Conservation (phyloP, 2,329 filamentous ascomycete genomes). For the Xylariaceae sp. region DNA sequence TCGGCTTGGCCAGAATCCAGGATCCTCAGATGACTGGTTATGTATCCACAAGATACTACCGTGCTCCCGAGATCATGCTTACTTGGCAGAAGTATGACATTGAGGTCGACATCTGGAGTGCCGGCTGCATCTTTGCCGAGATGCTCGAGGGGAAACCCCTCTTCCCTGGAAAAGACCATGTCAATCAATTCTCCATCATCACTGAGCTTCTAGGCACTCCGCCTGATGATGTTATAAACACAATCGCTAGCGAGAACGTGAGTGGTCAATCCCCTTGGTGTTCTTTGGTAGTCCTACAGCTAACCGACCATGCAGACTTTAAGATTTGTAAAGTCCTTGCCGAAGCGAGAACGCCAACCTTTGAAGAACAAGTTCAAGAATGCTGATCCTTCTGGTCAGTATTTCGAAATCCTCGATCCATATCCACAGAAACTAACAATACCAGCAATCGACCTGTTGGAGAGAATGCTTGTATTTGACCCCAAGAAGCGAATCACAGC, state of each 20-base stretch:
- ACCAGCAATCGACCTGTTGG: slow-evolving; percentile 79
- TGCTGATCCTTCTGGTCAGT: slow-evolving; percentile 74
- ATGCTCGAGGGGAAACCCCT: slow-evolving; percentile 98
- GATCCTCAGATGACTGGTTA: slow-evolving; percentile 99
- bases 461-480: slow-evolving; percentile 97
- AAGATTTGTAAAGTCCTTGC: slow-evolving; percentile 94
- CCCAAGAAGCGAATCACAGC: slow-evolving; percentile 94
- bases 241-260: slow-evolving; percentile 96
- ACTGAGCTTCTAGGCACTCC: slow-evolving; percentile 95
- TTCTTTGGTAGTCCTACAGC: slow-evolving; percentile 3
- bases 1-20: slow-evolving; percentile 93
- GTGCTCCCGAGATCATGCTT: slow-evolving; percentile 98
- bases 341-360: slow-evolving; percentile 87
- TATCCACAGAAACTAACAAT: slow-evolving; percentile 3
- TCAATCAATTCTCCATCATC: slow-evolving; percentile 99
- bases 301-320: slow-evolving; percentile 60
- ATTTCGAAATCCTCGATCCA: background rate
- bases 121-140: slow-evolving; percentile 97
- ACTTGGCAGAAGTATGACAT: slow-evolving; percentile 99
- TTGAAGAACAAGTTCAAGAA: slow-evolving; percentile 90
- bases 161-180: slow-evolving; percentile 98
- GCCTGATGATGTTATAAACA: slow-evolving; percentile 97
- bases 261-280: slow-evolving; percentile 32
- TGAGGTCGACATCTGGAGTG: slow-evolving; percentile 99
- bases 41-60: slow-evolving; percentile 97